phyloP scores from a whole-genome alignment of 1,284 basidiomycete genomes.

The Cerrena zonata region DNA sequence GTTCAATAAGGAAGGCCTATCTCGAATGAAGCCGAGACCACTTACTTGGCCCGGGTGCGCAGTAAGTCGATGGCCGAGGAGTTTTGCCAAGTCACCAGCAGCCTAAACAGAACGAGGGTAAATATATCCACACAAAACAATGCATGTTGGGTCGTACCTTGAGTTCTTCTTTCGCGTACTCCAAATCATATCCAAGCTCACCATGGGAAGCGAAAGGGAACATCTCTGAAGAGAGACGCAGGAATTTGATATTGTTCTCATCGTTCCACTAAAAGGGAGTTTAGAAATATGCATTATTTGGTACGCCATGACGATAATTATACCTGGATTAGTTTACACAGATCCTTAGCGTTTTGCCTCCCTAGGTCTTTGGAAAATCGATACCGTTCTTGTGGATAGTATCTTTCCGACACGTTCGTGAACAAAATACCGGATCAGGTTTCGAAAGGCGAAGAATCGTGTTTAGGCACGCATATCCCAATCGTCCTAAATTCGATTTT shows the following conservation, averaged over 20 bases:
- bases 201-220: constrained; percentile 87
- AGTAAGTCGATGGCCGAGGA: constrained; percentile 77
- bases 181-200: constrained; percentile 73
- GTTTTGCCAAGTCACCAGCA: constrained; percentile 70
- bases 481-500: constrained; percentile 46
- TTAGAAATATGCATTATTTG: not conserved
- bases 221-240: constrained; percentile 83
- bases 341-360: constrained; percentile 67
- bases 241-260: constrained; percentile 68
- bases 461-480: constrained; percentile 82
- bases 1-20: not conserved
- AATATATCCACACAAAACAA: not conserved
- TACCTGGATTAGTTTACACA: constrained; percentile 57
- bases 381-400: constrained; percentile 75
- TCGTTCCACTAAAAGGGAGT: constrained; percentile 67
- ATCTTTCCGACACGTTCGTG: constrained; percentile 51
- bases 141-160: constrained; percentile 23
- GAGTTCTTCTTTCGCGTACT: constrained; percentile 55
- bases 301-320: not conserved
- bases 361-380: constrained; percentile 78
- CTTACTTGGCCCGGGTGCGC: constrained; percentile 67
- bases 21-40: too few relatives aligned
- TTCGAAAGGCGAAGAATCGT: constrained; percentile 71
- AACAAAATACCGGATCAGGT: constrained; percentile 67
- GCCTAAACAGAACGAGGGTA: constrained; percentile 31